Base-by-base conservation (phyloP, 169 alveolate genomes). In the Eimeria mitis region DNA sequence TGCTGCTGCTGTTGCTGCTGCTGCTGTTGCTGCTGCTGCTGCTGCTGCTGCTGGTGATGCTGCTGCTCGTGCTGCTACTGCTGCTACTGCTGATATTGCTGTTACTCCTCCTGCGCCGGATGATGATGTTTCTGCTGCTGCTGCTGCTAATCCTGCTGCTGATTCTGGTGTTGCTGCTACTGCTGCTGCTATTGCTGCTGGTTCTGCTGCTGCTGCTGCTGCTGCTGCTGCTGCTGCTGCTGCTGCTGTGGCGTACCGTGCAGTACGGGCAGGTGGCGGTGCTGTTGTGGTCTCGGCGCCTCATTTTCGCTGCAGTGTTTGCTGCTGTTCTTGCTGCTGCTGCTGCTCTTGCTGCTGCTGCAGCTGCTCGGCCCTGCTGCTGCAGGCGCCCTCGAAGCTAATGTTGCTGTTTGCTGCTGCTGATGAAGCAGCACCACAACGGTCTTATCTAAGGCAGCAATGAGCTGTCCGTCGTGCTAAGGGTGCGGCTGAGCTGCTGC, bases 241-340 rank as follows among this genome's bases (percentile, higher is more conserved):
- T 75, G 87, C 59, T 75, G 61, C 54, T 40, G 28, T 37, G 49
- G n/a, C 89, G 21, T 23, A 79, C 89, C 89, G 89, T 79, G 89
- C 89, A 79, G 70, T 79, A 79, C 1, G 89, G 71, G 89, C 89
- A 79, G 70, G 52, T 49, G 71, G n/a, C 70, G 47, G 89, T 47
- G 89, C 73, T 79, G 85, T 75, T 75, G 13, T 52, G 31, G 28
- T 79, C 73, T 28, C 89, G 65, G n/a, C 89, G 89, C 70, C 89
- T 79, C 89, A 79, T 79, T n/a, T 79, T 52, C 49, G 65, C 70
- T 52, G 65, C 89, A 21, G 89, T 71, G 47, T 16, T 23, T 21
- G 44, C 31, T 47, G 87, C 34, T 75, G 23, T 14, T n/a, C 13
- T 71, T 44, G 70, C 89, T 79, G 47, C 42, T 28, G 89, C 49